These are phyloP conservation scores for Trametes gibbosa DNA, from an alignment of 768 basidiomycete genomes.

Conservation along the genomic window DNA sequence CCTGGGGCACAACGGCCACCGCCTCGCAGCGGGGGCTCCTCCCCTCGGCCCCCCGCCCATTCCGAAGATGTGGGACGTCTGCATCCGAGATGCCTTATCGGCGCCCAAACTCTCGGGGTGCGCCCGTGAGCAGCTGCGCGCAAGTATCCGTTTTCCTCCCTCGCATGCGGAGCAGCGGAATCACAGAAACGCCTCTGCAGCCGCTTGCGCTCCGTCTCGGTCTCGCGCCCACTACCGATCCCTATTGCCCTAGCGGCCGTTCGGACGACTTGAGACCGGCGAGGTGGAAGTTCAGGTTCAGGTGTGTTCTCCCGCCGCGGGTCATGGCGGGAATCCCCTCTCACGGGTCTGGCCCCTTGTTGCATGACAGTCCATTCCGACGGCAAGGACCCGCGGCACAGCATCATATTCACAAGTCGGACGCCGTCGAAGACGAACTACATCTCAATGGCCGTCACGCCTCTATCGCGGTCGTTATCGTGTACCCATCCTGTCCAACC, in stretches of 20 bases:
- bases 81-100: conserved; percentile 1
- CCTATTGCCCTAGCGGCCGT: background rate
- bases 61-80: conserved; percentile 10
- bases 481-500: background rate
- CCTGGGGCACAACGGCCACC: background rate
- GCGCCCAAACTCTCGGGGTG: conserved; percentile 3
- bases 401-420: background rate
- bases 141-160: conserved; percentile 6
- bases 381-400: background rate
- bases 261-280: background rate
- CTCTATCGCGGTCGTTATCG: conserved; percentile 9
- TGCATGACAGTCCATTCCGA: background rate
- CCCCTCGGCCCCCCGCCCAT: background rate
- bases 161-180: background rate
- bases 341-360: background rate
- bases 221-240: background rate
- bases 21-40: background rate
- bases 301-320: background rate
- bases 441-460: background rate
- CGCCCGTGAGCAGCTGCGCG: conserved; percentile 13
- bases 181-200: background rate
- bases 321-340: background rate
- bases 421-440: background rate
- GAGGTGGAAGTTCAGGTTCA: conserved; percentile 15
- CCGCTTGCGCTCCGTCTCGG: conserved; percentile 13